These are phyloP conservation scores for Eucalyptus cladocalyx DNA, from an alignment of 345 rosid species.

Conservation along the genomic window DNA sequence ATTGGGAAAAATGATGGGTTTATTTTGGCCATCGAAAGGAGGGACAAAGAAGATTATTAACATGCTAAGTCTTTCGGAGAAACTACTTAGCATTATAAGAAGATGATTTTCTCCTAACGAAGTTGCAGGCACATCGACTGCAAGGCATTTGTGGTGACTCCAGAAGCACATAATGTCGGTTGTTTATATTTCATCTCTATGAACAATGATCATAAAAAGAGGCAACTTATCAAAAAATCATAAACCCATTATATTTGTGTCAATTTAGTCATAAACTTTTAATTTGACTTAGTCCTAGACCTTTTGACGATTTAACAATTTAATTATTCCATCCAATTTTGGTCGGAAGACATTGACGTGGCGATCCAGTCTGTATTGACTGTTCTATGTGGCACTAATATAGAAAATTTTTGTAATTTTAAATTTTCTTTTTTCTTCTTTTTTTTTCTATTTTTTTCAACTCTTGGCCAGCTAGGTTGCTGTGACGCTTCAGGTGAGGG, in stretches of 20 bases:
- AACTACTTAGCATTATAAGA: background rate
- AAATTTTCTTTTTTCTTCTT: too few species aligned
- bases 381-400: accelerated
- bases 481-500: background rate
- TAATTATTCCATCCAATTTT: background rate
- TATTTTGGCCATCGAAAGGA: background rate
- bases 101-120: background rate
- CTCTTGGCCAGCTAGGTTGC: background rate
- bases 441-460: background rate
- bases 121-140: background rate
- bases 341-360: accelerated
- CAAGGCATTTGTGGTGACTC: background rate
- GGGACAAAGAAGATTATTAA: background rate
- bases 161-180: background rate
- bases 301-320: background rate
- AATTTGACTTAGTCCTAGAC: background rate
- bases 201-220: background rate
- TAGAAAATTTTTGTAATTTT: background rate
- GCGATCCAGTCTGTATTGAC: accelerated
- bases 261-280: accelerated
- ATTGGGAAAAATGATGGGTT: background rate
- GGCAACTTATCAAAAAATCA: background rate
- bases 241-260: background rate
- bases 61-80: background rate
- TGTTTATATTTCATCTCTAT: background rate